Evolutionary conservation across 2,329 filamentous ascomycete species (phyloP).

Genomic region (Aspergillus fructus): DNA sequence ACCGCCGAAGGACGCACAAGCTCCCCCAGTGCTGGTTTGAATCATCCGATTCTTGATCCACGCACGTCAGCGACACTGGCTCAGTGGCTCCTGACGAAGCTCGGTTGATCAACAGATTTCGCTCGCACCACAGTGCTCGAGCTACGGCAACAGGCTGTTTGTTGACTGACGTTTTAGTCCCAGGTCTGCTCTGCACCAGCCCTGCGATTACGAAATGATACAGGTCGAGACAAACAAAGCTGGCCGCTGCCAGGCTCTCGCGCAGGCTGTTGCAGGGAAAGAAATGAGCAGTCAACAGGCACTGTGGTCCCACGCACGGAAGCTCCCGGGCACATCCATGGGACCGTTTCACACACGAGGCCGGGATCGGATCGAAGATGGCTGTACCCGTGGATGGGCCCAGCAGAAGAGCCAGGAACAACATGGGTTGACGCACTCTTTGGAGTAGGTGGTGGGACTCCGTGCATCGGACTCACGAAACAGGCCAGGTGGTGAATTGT

Average conservation of each 20-base stretch:
- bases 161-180: neutral
- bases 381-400: slow-evolving; percentile 1
- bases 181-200: neutral
- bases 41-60: neutral
- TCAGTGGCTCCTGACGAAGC: neutral
- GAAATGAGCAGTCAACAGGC: neutral
- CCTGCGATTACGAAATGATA: neutral
- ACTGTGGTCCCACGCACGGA: slow-evolving; percentile 14
- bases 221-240: neutral
- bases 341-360: slow-evolving; percentile 16
- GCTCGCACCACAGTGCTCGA: neutral
- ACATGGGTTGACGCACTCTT: neutral
- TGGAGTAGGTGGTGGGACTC: slow-evolving; percentile 8
- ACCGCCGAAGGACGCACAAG: slow-evolving; percentile 9
- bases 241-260: neutral
- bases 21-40: neutral
- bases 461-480: slow-evolving; percentile 10
- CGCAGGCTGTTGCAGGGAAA: neutral
- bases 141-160: neutral
- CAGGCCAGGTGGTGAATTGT: neutral
- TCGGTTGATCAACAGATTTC: neutral
- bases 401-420: slow-evolving; percentile 11
- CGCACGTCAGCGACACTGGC: neutral
- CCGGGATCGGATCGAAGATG: slow-evolving; percentile 20
- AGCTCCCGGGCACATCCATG: slow-evolving; percentile 22